phyloP scores from a whole-genome alignment of 1,139 yeast species.

The Blastobotrys buckinghamii region DNA sequence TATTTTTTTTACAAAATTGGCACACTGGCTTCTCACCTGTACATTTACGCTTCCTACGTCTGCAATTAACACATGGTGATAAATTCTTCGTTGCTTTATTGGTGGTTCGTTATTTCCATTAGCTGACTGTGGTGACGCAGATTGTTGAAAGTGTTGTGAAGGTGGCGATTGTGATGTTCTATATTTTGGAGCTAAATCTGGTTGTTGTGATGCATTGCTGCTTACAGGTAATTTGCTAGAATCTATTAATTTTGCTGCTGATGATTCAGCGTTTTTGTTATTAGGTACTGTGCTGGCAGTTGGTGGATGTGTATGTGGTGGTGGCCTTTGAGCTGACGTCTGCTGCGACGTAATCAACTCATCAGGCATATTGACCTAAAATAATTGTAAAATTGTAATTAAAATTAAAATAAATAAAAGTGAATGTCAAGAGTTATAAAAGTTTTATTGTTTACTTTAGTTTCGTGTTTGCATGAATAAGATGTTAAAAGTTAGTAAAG shows the following conservation, averaged over 20 bases:
- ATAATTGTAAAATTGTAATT: no score
- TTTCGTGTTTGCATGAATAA: no score
- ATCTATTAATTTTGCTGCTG: no score
- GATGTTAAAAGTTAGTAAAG: no score
- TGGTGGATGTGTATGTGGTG: neutral
- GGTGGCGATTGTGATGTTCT: neutral
- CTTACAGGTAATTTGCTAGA: no score
- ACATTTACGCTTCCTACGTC: slow-evolving; percentile 15
- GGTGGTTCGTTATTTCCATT: neutral
- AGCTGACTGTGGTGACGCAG: neutral
- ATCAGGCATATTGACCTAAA: neutral
- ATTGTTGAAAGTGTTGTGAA: neutral
- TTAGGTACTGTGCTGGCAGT: neutral
- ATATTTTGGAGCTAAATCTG: no score
- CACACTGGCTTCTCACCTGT: slow-evolving; percentile 14
- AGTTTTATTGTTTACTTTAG: no score
- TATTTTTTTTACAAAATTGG: slow-evolving; percentile 9
- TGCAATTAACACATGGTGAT: slow-evolving; percentile 12
- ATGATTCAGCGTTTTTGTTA: neutral
- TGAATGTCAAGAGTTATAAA: no score
- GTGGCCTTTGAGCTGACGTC: neutral
- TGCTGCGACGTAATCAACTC: neutral
- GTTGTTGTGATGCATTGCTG: neutral
- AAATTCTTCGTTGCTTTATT: slow-evolving; percentile 2
- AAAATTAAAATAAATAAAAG: no score